Conservation (phyloP, 2,329 filamentous ascomycete species). For the Cladosporium colombiae region DNA sequence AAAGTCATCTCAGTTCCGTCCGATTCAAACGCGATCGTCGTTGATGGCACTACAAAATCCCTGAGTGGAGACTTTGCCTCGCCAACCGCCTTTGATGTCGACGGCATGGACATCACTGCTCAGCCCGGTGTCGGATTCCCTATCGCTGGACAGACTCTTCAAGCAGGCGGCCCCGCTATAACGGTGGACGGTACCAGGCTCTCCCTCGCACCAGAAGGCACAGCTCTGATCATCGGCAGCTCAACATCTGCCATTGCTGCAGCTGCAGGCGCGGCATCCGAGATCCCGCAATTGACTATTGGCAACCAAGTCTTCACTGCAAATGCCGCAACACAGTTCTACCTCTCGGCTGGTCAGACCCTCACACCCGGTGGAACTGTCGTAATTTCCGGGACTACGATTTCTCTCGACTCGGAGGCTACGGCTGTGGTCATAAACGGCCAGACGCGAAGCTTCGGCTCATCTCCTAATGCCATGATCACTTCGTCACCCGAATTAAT, state of each 20-base stretch:
- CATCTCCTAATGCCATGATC: conserved; percentile 35
- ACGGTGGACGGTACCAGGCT: conserved; percentile 40
- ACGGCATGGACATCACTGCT: conserved; percentile 34
- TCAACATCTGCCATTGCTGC: conserved; percentile 26
- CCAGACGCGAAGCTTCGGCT: conserved; percentile 39
- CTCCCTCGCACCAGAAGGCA: conserved; percentile 38
- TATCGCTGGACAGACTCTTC: conserved; percentile 39
- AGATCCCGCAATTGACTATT: conserved; percentile 42
- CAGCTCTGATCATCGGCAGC: conserved; percentile 40
- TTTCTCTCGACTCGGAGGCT: conserved; percentile 44
- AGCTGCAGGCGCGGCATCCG: conserved; percentile 24
- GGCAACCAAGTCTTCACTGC: conserved; percentile 44
- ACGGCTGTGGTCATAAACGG: conserved; percentile 44
- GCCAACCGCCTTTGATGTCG: conserved; percentile 27
- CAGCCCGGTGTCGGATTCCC: conserved; percentile 29
- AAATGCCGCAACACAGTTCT: conserved; percentile 50
- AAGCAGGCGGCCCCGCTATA: conserved; percentile 38
- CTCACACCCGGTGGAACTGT: conserved; percentile 42
- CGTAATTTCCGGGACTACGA: conserved; percentile 40
- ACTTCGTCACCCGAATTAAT: conserved; percentile 34
- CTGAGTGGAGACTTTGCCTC: conserved; percentile 17
- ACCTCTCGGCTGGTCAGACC: conserved; percentile 41
- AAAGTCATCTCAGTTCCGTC: conserved; percentile 24
- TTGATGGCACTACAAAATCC: conserved; percentile 26
- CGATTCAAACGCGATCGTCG: conserved; percentile 23